Evolutionary conservation across 768 basidiomycete genomes (phyloP), one percentile per base, ranked within the genome.

Genomic region (Hygrophorus pudorinus): DNA sequence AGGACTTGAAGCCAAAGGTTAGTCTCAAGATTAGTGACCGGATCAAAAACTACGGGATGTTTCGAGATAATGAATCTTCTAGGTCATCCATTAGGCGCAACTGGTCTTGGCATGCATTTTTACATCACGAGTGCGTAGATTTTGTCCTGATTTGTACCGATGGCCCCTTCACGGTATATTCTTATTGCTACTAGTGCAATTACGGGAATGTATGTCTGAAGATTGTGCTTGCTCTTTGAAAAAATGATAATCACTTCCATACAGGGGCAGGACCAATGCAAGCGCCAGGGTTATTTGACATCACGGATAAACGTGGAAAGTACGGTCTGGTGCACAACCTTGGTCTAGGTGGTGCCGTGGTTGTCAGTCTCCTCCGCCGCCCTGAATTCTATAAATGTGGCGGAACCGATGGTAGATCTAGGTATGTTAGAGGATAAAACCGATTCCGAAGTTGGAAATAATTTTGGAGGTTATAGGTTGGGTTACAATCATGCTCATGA

Each of bases 261-360:
- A 20, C 27, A 83, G 85, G 83, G 85, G 81, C 85, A 3, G 86
- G 86, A 27, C 81, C 81, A 20, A 85, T 88, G 84, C 86, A 88
- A 65, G 81, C 76, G 2, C 76, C 78, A 1, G 79, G 76, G 7
- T 67, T 87, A 36, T 84, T 87, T 51, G 68, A 78, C 45, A 65
- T 53, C 3, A 34, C 67, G 1, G 84, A 86, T 56, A 68, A 69
- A 52, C 78, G 79, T 24, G 83, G 85, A 2, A 88, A 87, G 61
- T 86, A 73, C 50, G 86, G 84, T 3, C 67, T 92, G 10, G 78
- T 85, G 7, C 88, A 91, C 51, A 91, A 92, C 56, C 67, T 92
- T 35, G 88, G 86, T 11, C 70, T 89, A 17, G 88, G 87, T 42
- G 82, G 84, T 38, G 85, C 85, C 11, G 84, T 76, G 2, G 85